phyloP scores from a whole-genome alignment of 352 stramenopile genomes.

The Phytophthora podocarpi region DNA sequence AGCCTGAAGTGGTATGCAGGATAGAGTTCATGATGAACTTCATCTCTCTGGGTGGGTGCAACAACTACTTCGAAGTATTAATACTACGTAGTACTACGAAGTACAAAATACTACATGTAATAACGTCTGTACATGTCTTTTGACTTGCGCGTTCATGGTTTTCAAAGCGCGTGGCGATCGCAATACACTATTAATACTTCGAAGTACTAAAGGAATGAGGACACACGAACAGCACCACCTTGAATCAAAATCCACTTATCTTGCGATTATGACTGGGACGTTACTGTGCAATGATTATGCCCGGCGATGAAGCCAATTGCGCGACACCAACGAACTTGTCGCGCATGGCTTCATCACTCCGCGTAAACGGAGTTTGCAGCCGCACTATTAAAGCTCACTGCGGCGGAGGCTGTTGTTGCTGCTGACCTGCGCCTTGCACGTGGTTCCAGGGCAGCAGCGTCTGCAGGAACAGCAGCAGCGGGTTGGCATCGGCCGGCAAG shows the following conservation, averaged over 20 bases:
- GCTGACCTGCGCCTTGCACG: constrained; percentile 60
- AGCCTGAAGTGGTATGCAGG: no score
- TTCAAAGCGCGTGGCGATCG: no score
- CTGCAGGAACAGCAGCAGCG: constrained; percentile 85
- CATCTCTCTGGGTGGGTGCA: no score
- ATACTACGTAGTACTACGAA: no score
- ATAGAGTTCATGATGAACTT: no score
- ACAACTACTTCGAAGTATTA: no score
- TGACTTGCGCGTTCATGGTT: no score
- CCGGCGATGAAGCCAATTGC: constrained; percentile 13
- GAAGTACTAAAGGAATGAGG: no score
- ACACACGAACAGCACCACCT: not conserved
- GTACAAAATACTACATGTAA: no score
- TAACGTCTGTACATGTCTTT: no score
- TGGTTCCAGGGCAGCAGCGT: constrained; percentile 87
- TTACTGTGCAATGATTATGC: constrained; percentile 1
- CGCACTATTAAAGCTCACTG: constrained; percentile 21
- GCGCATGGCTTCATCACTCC: not conserved
- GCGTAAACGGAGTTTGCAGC: constrained; percentile 1
- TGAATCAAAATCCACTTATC: no score
- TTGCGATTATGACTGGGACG: not conserved
- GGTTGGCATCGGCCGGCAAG: constrained; percentile 78
- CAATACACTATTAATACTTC: no score
- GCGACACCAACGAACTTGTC: constrained; percentile 14
- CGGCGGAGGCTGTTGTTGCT: constrained; percentile 18